Percentiles rank a stretch among this genome's conserved stretches.
Conservation (phyloP, 768 basidiomycete genomes). For the Lentinula edodes region DNA sequence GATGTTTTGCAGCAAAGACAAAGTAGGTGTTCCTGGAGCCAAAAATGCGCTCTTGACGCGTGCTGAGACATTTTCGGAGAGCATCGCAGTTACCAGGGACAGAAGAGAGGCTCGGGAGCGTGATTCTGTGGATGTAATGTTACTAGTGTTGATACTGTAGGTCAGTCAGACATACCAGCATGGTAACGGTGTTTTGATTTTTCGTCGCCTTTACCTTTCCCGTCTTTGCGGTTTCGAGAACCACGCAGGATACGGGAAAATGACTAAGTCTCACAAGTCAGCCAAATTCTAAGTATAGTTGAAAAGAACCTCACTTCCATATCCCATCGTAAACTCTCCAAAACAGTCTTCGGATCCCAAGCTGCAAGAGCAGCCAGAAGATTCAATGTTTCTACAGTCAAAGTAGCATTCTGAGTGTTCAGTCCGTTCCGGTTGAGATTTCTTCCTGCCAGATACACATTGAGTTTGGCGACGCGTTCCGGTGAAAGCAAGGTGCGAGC, state of each 20-base stretch:
- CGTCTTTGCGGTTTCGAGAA: background rate
- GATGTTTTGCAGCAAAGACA: background rate
- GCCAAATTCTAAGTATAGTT: background rate
- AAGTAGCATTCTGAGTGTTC: background rate
- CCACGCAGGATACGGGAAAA: background rate
- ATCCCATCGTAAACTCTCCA: background rate
- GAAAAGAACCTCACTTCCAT: background rate
- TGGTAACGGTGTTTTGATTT: background rate
- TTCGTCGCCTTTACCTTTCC: conserved; percentile 4
- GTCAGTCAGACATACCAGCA: background rate
- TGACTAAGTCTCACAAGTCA: background rate
- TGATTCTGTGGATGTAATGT: background rate
- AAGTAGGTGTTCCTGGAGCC: background rate
- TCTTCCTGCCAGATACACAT: background rate
- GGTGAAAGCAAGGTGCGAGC: background rate
- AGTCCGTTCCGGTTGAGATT: background rate
- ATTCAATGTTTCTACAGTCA: background rate
- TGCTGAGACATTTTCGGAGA: background rate
- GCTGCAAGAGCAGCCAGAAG: background rate
- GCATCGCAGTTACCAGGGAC: background rate
- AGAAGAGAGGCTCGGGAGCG: background rate
- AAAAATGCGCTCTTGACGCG: conserved; percentile 4
- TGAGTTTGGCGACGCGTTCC: background rate
- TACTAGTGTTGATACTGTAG: too few species aligned
- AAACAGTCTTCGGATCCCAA: background rate